A percentile compares a stretch with the other conserved stretches of the same genome.
These are phyloP conservation scores for Termitomyces sp. DNA, from an alignment of 768 basidiomycete genomes.

Conservation along the genomic window DNA sequence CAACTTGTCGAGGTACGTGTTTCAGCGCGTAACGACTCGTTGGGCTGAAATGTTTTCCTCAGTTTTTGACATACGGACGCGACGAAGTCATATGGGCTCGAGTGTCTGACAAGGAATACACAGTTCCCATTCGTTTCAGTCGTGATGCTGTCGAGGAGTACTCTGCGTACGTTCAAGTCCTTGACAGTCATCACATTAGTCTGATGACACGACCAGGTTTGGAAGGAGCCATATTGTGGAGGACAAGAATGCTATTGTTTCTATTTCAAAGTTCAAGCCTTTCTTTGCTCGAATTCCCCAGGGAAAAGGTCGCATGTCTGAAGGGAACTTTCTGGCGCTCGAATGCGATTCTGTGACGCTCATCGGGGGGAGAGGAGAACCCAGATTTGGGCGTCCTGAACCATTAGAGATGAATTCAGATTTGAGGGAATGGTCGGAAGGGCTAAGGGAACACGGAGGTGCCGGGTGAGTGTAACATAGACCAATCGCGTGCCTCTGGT, in stretches of 20 bases:
- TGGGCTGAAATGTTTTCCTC: conserved; percentile 3
- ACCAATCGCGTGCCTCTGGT: background rate
- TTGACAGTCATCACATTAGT: background rate
- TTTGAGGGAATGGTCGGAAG: conserved; percentile 50
- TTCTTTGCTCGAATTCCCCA: conserved; percentile 53
- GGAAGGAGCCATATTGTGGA: conserved; percentile 37
- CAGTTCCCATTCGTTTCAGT: conserved; percentile 53
- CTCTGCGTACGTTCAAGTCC: conserved; percentile 26
- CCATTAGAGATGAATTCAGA: conserved; percentile 38
- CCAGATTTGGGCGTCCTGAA: conserved; percentile 48
- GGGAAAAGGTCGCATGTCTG: conserved; percentile 37
- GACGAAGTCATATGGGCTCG: conserved; percentile 57
- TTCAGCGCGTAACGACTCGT: too few relatives aligned
- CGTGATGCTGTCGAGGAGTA: conserved; percentile 46
- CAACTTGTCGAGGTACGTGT: conserved; percentile 54
- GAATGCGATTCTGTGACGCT: conserved; percentile 43
- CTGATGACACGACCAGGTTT: conserved; percentile 5
- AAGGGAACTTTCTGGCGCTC: conserved; percentile 42
- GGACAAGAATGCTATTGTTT: conserved; percentile 41
- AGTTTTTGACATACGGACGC: conserved; percentile 57
- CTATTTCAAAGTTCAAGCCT: conserved; percentile 46
- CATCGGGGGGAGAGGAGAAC: conserved; percentile 42
- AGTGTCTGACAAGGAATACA: conserved; percentile 53
- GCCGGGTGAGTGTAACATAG: conserved; percentile 46
- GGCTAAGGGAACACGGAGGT: conserved; percentile 54